Conservation (phyloP, 441 rosid genomes). For the Capsella rubella region DNA sequence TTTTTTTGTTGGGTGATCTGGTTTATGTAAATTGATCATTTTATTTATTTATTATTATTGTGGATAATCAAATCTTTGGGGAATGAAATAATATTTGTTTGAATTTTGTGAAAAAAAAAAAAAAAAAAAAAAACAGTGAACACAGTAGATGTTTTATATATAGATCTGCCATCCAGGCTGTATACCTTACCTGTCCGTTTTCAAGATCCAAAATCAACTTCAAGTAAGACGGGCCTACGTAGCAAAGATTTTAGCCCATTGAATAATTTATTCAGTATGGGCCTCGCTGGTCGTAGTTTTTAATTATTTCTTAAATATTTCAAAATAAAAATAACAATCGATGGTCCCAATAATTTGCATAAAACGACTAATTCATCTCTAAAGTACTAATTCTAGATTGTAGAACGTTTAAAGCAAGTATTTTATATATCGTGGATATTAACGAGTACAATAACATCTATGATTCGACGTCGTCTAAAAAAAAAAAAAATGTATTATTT, state of each 20-base stretch:
- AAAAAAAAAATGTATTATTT: not conserved
- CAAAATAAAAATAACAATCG: not conserved
- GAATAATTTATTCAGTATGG: slow-evolving; percentile 22
- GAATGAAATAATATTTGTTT: slow-evolving; percentile 24
- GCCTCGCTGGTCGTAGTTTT: not conserved
- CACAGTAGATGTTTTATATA: not conserved
- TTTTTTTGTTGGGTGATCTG: not conserved
- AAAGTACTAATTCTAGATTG: not conserved
- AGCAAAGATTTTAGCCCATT: not conserved
- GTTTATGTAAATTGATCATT: slow-evolving; percentile 20
- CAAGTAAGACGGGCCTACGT: slow-evolving; percentile 16
- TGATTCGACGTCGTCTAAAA: too few relatives aligned
- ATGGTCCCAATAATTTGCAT: not conserved
- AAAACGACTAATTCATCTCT: not conserved
- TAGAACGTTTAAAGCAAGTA: not conserved
- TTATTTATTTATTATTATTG: not conserved
- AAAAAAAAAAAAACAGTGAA: not conserved
- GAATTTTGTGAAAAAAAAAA: not conserved
- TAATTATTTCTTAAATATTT: not conserved
- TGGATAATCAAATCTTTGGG: slow-evolving; percentile 35
- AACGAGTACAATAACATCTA: not conserved
- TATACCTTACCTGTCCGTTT: not conserved
- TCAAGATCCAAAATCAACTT: slow-evolving; percentile 1
- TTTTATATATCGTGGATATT: not conserved
- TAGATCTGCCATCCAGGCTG: slow-evolving; percentile 29